Evolutionary conservation across 106 monocot genomes (phyloP).

Genomic region (Dendrobium officinale): DNA sequence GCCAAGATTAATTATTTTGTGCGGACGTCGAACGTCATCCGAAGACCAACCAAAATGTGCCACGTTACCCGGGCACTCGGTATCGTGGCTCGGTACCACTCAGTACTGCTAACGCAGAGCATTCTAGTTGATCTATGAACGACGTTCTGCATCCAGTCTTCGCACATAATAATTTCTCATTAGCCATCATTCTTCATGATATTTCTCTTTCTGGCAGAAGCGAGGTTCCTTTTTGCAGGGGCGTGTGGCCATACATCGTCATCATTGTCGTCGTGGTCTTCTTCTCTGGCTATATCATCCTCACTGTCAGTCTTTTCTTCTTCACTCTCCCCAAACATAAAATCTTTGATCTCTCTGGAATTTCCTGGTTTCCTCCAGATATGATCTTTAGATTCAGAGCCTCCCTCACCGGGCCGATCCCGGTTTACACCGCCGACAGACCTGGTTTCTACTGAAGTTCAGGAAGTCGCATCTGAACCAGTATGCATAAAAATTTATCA

Average conservation of each 20-base stretch:
- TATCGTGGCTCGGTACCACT: too few relatives aligned
- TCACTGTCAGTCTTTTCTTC: conserved; percentile 4
- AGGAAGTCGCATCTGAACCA: conserved; percentile 45
- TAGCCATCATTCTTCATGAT: background rate
- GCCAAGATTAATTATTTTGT: background rate
- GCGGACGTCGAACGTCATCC: too few relatives aligned
- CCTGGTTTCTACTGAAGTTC: conserved; percentile 53
- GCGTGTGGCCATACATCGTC: background rate
- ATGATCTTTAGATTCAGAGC: conserved; percentile 13
- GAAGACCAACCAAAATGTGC: too few relatives aligned
- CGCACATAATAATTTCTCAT: too few relatives aligned
- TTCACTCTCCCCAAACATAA: conserved; percentile 8
- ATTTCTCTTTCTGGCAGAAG: background rate
- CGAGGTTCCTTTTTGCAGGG: background rate
- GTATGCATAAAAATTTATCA: background rate
- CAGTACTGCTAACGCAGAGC: too few relatives aligned
- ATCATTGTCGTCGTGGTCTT: background rate
- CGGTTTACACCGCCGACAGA: conserved; percentile 50
- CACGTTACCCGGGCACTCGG: too few relatives aligned
- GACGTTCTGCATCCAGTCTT: too few relatives aligned
- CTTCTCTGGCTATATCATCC: conserved; percentile 2
- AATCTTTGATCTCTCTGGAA: background rate
- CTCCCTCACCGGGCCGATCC: conserved; percentile 27
- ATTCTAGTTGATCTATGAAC: too few relatives aligned
- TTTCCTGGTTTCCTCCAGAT: conserved; percentile 12